phyloP scores from a whole-genome alignment of 805 yeast genomes.

The Schwanniomyces vanrijiae region DNA sequence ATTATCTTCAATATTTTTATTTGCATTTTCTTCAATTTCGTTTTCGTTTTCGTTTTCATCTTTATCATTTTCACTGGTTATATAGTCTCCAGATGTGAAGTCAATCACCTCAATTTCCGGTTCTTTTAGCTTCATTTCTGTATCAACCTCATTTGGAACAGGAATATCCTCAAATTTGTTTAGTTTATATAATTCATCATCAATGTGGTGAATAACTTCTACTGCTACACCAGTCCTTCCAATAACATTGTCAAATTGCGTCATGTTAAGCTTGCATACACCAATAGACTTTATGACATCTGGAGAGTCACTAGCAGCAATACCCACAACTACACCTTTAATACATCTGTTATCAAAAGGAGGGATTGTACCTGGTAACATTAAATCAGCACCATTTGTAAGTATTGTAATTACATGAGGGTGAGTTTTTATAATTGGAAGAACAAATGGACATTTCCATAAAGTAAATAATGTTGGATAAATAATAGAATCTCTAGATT shows the following conservation, averaged over 20 bases:
- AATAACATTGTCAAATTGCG: conserved; percentile 43
- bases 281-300: conserved; percentile 74
- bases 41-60: not conserved
- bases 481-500: conserved; percentile 50
- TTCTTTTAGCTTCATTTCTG: conserved; percentile 40
- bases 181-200: conserved; percentile 60
- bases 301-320: conserved; percentile 63
- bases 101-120: conserved; percentile 9
- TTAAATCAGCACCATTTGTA: conserved; percentile 77
- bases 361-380: conserved; percentile 70
- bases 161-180: conserved; percentile 45
- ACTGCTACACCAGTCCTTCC: conserved; percentile 82
- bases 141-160: conserved; percentile 24
- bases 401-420: conserved; percentile 68
- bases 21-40: conserved; percentile 6
- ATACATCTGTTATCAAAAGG: conserved; percentile 53
- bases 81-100: too few relatives aligned
- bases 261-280: conserved; percentile 49
- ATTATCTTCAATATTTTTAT: conserved; percentile 11
- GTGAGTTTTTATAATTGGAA: conserved; percentile 74
- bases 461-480: conserved; percentile 74
- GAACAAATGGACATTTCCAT: conserved; percentile 65
- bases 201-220: conserved; percentile 60
- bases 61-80: not conserved
- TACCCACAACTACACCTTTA: conserved; percentile 66